Percentiles rank a stretch among this genome's conserved stretches.
Evolutionary conservation across 176 grass and related monocot species (phyloP).

Genomic region (Oryza nivara): DNA sequence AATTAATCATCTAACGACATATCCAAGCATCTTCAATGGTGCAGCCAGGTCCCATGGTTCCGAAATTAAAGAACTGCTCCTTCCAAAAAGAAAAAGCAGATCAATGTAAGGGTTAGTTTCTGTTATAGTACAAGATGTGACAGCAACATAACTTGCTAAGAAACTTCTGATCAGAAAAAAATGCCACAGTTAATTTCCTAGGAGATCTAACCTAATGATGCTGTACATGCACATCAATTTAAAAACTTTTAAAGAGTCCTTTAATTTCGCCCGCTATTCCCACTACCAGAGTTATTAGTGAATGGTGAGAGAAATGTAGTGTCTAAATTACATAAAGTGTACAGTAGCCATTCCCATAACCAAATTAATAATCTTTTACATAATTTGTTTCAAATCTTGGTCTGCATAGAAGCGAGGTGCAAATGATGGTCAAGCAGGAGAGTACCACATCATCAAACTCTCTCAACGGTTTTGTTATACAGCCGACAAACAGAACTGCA

Average conservation of each 20-base stretch:
- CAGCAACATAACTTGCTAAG: not conserved
- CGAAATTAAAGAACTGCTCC: not conserved
- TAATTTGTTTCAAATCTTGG: no score
- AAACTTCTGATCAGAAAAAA: not conserved
- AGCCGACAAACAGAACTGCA: not conserved
- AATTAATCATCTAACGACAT: constrained; percentile 20
- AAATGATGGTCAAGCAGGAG: no score
- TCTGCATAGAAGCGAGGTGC: no score
- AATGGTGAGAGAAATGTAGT: no score
- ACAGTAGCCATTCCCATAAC: no score
- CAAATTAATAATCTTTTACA: no score
- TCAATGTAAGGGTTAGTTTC: not conserved
- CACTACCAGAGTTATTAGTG: no score
- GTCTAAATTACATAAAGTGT: no score
- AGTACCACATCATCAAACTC: not conserved
- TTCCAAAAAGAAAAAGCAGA: not conserved
- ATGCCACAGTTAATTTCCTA: not conserved
- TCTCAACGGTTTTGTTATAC: not conserved
- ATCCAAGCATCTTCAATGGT: constrained; percentile 10
- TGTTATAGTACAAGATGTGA: not conserved
- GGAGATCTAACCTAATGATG: no score
- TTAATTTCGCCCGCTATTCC: no score
- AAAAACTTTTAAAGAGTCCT: no score
- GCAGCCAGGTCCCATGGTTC: not conserved
- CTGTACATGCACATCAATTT: no score